These are phyloP conservation scores for Sclerotinia subarctica DNA, from an alignment of 2,329 filamentous ascomycete species.

Conservation along the genomic window DNA sequence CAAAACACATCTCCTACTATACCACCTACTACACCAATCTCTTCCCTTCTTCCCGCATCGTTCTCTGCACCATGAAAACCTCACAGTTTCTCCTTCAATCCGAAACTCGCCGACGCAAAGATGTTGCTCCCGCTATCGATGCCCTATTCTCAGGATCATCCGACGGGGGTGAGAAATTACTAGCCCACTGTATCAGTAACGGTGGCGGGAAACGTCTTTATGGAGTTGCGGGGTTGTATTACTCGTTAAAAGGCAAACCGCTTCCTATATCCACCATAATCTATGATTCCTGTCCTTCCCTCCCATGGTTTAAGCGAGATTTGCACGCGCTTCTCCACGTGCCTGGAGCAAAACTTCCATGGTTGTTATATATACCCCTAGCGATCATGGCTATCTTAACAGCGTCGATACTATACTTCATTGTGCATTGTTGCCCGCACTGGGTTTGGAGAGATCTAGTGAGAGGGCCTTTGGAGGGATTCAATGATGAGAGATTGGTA, in stretches of 20 bases:
- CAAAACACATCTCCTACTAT: constrained; percentile 56
- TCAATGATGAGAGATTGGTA: constrained; percentile 27
- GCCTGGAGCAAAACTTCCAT: constrained; percentile 21
- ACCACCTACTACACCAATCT: constrained; percentile 50
- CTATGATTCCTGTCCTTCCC: constrained; percentile 32
- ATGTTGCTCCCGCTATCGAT: constrained; percentile 38
- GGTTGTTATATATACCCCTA: constrained; percentile 27
- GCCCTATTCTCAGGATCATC: constrained; percentile 25
- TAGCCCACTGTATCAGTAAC: constrained; percentile 57
- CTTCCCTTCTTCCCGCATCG: constrained; percentile 49
- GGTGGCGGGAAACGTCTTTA: constrained; percentile 47
- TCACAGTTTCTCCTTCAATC: constrained; percentile 45
- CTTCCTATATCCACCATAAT: constrained; percentile 26
- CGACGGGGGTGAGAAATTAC: constrained; percentile 39
- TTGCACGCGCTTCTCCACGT: constrained; percentile 27
- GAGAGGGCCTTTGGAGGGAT: constrained; percentile 28
- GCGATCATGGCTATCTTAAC: constrained; percentile 16
- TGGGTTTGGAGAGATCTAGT: constrained; percentile 33
- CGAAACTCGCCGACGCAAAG: constrained; percentile 27
- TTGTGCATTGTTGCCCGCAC: constrained; percentile 31
- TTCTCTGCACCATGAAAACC: constrained; percentile 50
- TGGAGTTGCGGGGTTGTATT: constrained; percentile 25
- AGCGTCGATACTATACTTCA: constrained; percentile 25
- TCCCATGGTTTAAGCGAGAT: constrained; percentile 33
- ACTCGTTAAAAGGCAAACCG: constrained; percentile 22